Percentiles rank a stretch among this genome's conserved stretches.
Evolutionary conservation across 169 alveolate genomes (phyloP).

Genomic region (Eimeria praecox): DNA sequence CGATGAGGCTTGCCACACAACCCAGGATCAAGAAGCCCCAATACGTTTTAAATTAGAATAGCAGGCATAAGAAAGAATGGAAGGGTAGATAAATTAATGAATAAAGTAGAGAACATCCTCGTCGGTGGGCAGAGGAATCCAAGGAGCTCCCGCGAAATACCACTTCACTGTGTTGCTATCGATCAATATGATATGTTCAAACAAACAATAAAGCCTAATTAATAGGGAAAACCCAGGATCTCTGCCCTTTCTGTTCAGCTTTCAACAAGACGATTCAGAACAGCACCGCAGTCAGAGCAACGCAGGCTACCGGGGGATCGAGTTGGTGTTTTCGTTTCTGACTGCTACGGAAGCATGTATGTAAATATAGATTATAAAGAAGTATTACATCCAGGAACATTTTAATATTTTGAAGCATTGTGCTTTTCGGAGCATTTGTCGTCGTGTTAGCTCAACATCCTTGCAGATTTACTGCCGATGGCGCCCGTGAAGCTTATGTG

Average conservation of each 20-base stretch:
- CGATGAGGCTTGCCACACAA: not conserved
- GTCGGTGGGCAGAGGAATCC: not conserved
- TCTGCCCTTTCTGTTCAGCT: not conserved
- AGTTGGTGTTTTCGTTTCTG: not conserved
- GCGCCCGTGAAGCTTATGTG: not conserved
- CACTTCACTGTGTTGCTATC: not conserved
- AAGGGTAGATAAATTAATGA: not conserved
- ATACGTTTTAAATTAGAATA: not conserved
- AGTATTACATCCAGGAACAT: not conserved
- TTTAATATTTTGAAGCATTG: not conserved
- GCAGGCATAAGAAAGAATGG: not conserved
- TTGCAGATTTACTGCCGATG: not conserved
- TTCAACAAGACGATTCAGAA: not conserved
- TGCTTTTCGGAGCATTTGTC: not conserved
- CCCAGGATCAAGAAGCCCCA: constrained; percentile 23
- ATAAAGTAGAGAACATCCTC: not conserved
- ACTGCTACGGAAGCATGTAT: not conserved
- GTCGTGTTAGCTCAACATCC: not conserved
- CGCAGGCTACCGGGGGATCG: constrained; percentile 27
- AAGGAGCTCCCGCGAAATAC: not conserved
- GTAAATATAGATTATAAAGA: not conserved
- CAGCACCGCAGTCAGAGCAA: not conserved
- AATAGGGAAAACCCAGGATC: not conserved
- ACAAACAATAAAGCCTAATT: not conserved
- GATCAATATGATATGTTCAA: not conserved